Evolutionary conservation across 2,329 filamentous ascomycete genomes (phyloP).

Genomic region (Cladosporium sp.): DNA sequence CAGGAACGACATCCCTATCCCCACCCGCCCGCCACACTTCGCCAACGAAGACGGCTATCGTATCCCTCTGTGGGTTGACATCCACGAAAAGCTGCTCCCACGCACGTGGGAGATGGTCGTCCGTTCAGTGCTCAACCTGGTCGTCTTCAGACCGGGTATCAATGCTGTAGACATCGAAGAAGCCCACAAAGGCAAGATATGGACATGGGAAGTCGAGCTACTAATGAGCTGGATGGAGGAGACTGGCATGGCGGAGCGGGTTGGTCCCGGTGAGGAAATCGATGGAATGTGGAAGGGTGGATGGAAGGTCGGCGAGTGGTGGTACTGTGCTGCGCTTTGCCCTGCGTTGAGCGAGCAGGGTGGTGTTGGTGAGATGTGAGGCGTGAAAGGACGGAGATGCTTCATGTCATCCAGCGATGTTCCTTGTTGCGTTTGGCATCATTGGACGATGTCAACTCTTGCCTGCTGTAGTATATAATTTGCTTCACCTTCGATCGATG

Average conservation of each 20-base stretch:
- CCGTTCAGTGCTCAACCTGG: constrained; percentile 60
- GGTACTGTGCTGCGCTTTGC: constrained; percentile 55
- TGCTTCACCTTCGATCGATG: background rate
- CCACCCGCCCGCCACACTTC: constrained; percentile 18
- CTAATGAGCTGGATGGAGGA: constrained; percentile 60
- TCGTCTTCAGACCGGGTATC: constrained; percentile 63
- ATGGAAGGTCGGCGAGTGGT: constrained; percentile 61
- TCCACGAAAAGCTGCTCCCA: constrained; percentile 61
- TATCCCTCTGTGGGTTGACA: constrained; percentile 71
- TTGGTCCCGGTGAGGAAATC: constrained; percentile 42
- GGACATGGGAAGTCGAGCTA: constrained; percentile 62
- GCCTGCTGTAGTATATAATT: background rate
- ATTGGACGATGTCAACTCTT: background rate
- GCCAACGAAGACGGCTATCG: constrained; percentile 31
- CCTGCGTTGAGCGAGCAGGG: constrained; percentile 2
- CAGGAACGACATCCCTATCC: constrained; percentile 42
- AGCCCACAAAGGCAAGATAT: constrained; percentile 59
- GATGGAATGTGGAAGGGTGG: constrained; percentile 34
- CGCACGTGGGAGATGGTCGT: constrained; percentile 65
- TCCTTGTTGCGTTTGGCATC: background rate
- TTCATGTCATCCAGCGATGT: background rate
- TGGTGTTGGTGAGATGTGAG: background rate
- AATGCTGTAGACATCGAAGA: constrained; percentile 54
- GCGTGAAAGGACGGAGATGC: background rate
- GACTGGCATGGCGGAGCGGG: constrained; percentile 53